Evolutionary conservation across 345 rosid genomes (phyloP), one percentile per base, ranked within the genome.

Genomic region (Laguncularia racemosa): DNA sequence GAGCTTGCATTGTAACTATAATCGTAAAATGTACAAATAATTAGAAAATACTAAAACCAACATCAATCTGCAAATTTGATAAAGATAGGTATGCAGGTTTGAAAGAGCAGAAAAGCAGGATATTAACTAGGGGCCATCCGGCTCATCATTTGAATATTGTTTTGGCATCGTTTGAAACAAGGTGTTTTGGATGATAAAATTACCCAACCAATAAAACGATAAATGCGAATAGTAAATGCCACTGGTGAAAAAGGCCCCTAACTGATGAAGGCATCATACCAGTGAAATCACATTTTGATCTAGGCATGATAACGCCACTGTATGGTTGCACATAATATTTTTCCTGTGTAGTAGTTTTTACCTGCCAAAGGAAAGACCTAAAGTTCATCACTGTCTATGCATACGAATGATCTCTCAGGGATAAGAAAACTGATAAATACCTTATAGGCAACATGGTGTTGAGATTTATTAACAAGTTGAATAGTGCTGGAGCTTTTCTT

Each of bases 391-490:
- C 9, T 14, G 16, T 2, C 13, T n/a, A 26, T 14, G 10, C 44
- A 61, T 45, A 18, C 12, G 28, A 6, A 23, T n/a, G 38, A 45
- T 50, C 26, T 9, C 10, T 28, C 46, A 56, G 47, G 0, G 47
- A 16, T 13, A 16, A 0, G 40, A 33, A 1, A 18, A 47, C 38
- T 45, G 44, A 9, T 44, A 13, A 58, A 13, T 40, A 77, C 88
- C 84, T 82, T 82, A 65, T 79, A 82, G 47, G 88, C 84, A 49
- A 82, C 71, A 64, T 54, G 77, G 40, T 75, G 81, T 64, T 82
- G 81, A 15, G 84, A 63, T 21, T 53, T 71, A 54, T 77, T 82
- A 48, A 43, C 12, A n/a, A 82, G 77, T 60, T 68, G 75, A 63
- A 75, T 65, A 13, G 67, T 46, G 61, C 84, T 77, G 4, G 81